Evolutionary conservation across 305 asterid species (phyloP).

Genomic region (Fraxinus xanthoxyloides): DNA sequence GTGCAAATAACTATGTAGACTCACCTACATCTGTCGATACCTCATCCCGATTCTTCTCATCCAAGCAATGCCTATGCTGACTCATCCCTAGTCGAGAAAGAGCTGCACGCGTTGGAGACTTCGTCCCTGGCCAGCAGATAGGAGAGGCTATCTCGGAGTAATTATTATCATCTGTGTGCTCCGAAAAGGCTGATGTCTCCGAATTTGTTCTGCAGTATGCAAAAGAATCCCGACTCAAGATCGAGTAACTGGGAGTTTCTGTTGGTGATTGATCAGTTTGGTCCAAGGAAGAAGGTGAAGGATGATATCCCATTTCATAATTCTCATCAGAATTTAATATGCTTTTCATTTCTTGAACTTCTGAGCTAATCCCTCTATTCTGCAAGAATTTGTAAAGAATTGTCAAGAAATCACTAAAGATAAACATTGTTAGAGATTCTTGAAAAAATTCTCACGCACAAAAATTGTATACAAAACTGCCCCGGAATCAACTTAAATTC

Average conservation of each 20-base stretch:
- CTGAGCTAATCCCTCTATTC: background rate
- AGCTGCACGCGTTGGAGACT: constrained; percentile 59
- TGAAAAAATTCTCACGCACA: constrained; percentile 13
- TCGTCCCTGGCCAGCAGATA: constrained; percentile 57
- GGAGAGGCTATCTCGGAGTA: constrained; percentile 63
- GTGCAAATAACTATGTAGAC: background rate
- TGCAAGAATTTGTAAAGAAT: constrained; percentile 3
- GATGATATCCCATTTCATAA: constrained; percentile 52
- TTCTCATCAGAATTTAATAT: constrained; percentile 46
- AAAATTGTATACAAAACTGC: constrained; percentile 32
- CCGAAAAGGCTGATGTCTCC: constrained; percentile 66
- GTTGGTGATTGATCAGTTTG: constrained; percentile 50
- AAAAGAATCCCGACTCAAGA: constrained; percentile 55
- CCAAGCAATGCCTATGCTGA: constrained; percentile 46
- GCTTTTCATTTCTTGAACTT: constrained; percentile 41
- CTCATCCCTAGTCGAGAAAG: constrained; percentile 66
- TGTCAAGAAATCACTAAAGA: constrained; percentile 23
- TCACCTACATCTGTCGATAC: constrained; percentile 44
- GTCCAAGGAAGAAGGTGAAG: constrained; percentile 55
- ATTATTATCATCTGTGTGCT: constrained; percentile 60
- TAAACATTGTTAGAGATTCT: constrained; percentile 26
- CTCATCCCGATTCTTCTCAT: constrained; percentile 35
- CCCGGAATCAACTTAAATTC: constrained; percentile 29
- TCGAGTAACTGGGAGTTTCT: constrained; percentile 41
- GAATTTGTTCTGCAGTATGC: constrained; percentile 66